Base-by-base conservation (phyloP, 352 stramenopile species). In the Blastocystis hominis region DNA sequence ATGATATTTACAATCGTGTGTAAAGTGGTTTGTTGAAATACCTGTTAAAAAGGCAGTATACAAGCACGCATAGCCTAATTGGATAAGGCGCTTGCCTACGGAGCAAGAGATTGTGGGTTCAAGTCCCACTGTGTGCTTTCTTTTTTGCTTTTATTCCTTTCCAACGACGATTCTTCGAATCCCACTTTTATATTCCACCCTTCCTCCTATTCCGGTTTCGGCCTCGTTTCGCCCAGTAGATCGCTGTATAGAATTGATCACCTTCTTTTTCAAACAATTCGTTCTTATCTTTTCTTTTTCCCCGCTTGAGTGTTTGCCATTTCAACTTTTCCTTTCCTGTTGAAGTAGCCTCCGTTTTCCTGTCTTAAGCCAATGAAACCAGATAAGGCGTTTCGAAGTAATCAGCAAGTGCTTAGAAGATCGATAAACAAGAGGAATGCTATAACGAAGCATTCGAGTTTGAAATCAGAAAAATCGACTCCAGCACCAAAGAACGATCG, bases 51-150 rank as follows among this genome's bases (percentile, higher is more conserved):
- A 36, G 6, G 6, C 13, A 3, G 0, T 20, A 5, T 34, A 64
- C 36, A 56, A 55, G 64, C 34, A 55, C 34, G 64, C 34, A 76
- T 50, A 50, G 24, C 24, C 24, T 30, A 30, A 30, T 30, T 30
- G 24, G 24, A 30, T 30, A 30, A 30, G 24, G 24, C 64, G 64
- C 64, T 76, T 76, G 64, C 64, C 64, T 76, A 76, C 64, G 64
- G 64, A 76, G 64, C 64, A 76, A 76, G 64, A 76, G 64, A 76
- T 76, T 76, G 64, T 76, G 64, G 64, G 64, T 76, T 76, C 42
- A 30, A 30, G 24, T 30, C 24, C 24, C 24, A 30, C 24, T 30
- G 24, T 30, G 24, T 30, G 24, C 24, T 36, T 55, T 55, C 42
- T 76, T 55, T 76, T 64, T 64, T 64, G 0, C 5, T 3, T 64